Conservation (phyloP, 2,329 filamentous ascomycete genomes). For the Colletotrichum caudatum region DNA sequence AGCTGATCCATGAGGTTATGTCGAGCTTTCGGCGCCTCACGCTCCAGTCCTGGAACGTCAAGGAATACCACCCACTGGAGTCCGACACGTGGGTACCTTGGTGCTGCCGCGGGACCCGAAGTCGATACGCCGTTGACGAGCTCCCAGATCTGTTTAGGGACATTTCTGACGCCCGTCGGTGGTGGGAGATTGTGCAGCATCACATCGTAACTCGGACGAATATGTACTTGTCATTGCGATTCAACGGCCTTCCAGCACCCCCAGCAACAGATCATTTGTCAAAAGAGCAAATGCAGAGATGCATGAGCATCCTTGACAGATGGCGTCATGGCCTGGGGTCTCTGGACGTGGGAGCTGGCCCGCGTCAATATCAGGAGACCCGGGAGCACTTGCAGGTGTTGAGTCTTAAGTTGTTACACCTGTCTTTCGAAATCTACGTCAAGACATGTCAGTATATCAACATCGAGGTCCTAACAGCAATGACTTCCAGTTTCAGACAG, state of each 20-base stretch:
- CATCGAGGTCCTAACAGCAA: no score
- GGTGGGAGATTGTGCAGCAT: conserved; percentile 33
- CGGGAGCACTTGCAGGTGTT: neutral
- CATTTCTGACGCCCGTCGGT: conserved; percentile 13
- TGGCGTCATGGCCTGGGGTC: conserved; percentile 7
- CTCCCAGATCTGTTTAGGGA: conserved; percentile 12
- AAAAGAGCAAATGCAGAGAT: conserved; percentile 25
- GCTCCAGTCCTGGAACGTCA: conserved; percentile 22
- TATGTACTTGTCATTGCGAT: conserved; percentile 13
- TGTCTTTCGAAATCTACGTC: conserved; percentile 23
- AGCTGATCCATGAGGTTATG: conserved; percentile 24
- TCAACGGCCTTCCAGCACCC: conserved; percentile 38
- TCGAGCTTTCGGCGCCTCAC: conserved; percentile 27
- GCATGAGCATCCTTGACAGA: conserved; percentile 29
- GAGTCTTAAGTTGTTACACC: conserved; percentile 12
- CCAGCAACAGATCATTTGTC: neutral
- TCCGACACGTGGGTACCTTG: conserved; percentile 24
- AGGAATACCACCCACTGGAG: conserved; percentile 19
- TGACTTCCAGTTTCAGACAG: no score
- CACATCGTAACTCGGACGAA: conserved; percentile 20
- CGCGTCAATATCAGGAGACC: neutral
- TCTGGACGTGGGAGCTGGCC: neutral
- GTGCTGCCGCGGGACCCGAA: conserved; percentile 29
- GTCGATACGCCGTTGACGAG: conserved; percentile 34
- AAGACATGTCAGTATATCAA: neutral